These are phyloP conservation scores for Batkoa obscura DNA, from an alignment of 371 early-diverging fungal genomes.

Conservation along the genomic window DNA sequence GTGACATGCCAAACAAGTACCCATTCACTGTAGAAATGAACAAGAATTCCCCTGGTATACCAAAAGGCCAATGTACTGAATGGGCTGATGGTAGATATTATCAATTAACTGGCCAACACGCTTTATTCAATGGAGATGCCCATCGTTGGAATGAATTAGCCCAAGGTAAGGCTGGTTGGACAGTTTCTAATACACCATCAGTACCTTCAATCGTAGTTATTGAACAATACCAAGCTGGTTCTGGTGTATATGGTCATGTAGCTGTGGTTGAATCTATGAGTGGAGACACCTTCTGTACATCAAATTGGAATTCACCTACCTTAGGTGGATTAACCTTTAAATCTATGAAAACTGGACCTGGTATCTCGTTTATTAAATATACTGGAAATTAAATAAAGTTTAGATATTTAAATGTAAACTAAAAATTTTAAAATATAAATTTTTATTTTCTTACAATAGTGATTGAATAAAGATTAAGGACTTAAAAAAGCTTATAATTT, in stretches of 20 bases:
- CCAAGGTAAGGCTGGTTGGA: background rate
- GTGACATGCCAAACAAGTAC: background rate
- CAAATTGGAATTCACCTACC: background rate
- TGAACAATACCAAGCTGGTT: background rate
- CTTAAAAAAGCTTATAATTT: too few relatives aligned
- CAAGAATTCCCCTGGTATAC: background rate
- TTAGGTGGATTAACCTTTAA: background rate
- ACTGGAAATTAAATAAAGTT: too few relatives aligned
- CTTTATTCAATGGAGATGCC: background rate
- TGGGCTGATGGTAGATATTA: slow-evolving; percentile 6
- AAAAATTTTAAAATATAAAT: too few relatives aligned
- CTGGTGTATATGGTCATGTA: slow-evolving; percentile 1
- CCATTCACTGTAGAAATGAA: background rate
- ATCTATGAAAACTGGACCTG: background rate
- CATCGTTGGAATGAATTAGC: background rate
- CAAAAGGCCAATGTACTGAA: slow-evolving; percentile 8
- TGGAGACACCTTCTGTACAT: slow-evolving; percentile 1
- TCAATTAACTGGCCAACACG: slow-evolving; percentile 3
- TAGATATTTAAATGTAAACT: too few relatives aligned
- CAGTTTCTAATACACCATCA: background rate
- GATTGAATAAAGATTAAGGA: too few relatives aligned
- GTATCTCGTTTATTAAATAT: background rate
- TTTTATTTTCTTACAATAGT: too few relatives aligned
- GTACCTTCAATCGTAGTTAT: slow-evolving; percentile 6
- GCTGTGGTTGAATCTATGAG: slow-evolving; percentile 1